These are phyloP conservation scores for Golovinomyces cichoracearum DNA, from an alignment of 2,329 filamentous ascomycete genomes.

Conservation along the genomic window DNA sequence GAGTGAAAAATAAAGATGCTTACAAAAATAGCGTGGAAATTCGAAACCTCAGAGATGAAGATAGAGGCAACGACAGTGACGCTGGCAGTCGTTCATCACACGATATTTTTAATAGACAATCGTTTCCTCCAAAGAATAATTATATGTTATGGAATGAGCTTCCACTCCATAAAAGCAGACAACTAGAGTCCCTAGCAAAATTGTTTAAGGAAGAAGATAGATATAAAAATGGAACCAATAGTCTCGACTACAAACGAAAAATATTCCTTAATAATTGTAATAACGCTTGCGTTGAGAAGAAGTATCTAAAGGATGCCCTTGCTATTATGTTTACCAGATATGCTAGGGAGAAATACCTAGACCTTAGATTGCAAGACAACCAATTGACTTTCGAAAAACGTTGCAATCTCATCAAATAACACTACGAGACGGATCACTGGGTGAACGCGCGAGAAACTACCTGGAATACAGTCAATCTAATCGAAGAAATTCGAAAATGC, in stretches of 20 bases:
- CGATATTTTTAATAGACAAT: neutral
- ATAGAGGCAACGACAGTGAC: neutral
- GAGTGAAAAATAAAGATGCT: neutral
- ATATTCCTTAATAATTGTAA: constrained; percentile 1
- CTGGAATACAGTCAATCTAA: neutral
- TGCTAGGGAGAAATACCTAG: neutral
- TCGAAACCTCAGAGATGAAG: no score
- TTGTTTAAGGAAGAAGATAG: neutral
- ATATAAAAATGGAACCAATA: neutral
- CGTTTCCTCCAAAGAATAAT: neutral
- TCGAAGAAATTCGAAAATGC: neutral
- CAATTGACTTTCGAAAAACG: neutral
- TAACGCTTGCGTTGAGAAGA: neutral
- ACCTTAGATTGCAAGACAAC: neutral
- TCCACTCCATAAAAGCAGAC: neutral
- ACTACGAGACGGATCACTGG: neutral
- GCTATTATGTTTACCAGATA: neutral
- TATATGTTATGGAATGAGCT: neutral
- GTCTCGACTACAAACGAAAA: neutral
- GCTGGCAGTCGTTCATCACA: neutral
- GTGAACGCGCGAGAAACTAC: neutral
- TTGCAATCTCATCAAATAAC: neutral
- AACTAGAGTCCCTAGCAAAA: neutral
- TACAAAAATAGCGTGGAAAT: no score
- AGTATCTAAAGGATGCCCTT: neutral